A percentile compares a stretch with the other conserved stretches of the same genome.
phyloP scores from a whole-genome alignment of 148 eudicot species.

The Vaccinium vitisidaea region DNA sequence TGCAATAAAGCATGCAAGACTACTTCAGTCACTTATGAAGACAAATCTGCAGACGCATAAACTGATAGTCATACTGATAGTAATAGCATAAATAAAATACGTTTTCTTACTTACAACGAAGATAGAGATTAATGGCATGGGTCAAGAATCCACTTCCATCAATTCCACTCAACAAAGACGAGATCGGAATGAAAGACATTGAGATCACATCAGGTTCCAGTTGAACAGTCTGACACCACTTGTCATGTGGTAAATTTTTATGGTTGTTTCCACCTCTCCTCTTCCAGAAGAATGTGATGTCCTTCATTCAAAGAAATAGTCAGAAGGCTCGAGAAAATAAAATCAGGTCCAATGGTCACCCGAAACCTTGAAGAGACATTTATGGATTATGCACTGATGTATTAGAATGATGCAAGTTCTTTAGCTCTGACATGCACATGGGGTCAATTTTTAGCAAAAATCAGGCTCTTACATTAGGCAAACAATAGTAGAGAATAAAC shows the following conservation, averaged over 20 bases:
- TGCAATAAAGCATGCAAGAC: background rate
- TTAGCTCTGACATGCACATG: background rate
- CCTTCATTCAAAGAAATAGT: slow-evolving; percentile 29
- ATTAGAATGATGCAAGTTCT: background rate
- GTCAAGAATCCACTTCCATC: slow-evolving; percentile 45
- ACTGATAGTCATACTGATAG: background rate
- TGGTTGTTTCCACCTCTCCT: slow-evolving; percentile 50
- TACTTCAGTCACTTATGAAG: background rate
- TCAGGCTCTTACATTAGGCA: background rate
- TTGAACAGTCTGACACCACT: slow-evolving; percentile 54
- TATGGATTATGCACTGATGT: background rate
- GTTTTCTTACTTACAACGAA: slow-evolving; percentile 38
- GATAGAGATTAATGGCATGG: slow-evolving; percentile 49
- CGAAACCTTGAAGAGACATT: background rate
- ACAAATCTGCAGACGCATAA: background rate
- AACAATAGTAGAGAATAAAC: background rate
- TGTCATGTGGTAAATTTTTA: slow-evolving; percentile 32
- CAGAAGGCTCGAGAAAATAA: background rate
- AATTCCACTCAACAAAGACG: slow-evolving; percentile 49
- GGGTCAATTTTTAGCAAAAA: background rate
- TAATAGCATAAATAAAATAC: background rate
- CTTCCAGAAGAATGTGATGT: slow-evolving; percentile 45
- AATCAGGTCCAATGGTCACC: background rate
- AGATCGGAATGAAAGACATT: slow-evolving; percentile 49
- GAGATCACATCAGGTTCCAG: slow-evolving; percentile 55